Conservation (phyloP, 179 eudicot species). For the Heliamphora pulchella region DNA sequence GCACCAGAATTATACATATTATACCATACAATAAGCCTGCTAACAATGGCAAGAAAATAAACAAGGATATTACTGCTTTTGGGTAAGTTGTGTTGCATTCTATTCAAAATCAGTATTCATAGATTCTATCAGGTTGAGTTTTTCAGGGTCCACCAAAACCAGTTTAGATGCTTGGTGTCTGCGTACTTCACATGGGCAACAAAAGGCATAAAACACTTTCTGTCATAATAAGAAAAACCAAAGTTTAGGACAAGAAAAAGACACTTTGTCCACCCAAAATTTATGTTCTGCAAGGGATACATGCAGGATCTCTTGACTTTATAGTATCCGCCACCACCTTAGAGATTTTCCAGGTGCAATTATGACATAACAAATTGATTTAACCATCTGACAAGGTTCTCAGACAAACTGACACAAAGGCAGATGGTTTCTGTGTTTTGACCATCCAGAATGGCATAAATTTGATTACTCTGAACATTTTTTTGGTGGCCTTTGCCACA, state of each 20-base stretch:
- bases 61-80: neutral
- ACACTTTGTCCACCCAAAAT: neutral
- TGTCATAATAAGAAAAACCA: neutral
- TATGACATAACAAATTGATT: neutral
- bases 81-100: neutral
- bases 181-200: neutral
- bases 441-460: neutral
- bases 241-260: neutral
- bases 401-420: neutral
- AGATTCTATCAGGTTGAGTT: neutral
- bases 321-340: neutral
- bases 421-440: neutral
- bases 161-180: neutral
- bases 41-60: neutral
- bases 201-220: neutral
- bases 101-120: neutral
- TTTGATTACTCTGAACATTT: neutral
- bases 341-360: neutral
- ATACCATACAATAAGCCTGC: neutral
- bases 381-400: neutral
- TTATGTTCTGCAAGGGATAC: neutral
- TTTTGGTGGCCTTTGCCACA: neutral
- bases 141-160: slow-evolving; percentile 2
- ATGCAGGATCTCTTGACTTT: neutral
- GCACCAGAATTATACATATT: slow-evolving; percentile 6